Evolutionary conservation across 495 filamentous ascomycete genomes (phyloP).

Genomic region (Antarctomyces pellizariae): DNA sequence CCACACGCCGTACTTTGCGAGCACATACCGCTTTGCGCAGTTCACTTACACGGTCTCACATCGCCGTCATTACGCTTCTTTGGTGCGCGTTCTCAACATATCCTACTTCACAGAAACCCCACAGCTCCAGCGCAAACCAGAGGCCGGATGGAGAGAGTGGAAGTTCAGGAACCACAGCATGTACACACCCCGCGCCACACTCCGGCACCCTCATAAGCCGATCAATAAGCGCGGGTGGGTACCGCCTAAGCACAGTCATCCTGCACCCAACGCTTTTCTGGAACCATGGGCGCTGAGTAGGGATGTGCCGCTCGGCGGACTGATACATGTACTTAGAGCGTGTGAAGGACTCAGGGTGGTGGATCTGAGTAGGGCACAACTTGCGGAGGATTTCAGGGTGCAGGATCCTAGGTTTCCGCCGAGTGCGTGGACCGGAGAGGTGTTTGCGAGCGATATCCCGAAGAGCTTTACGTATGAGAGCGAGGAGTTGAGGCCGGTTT

Average conservation of each 20-base stretch:
- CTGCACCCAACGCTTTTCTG: constrained; percentile 11
- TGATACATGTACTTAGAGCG: constrained; percentile 12
- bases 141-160: constrained; percentile 14
- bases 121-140: background rate
- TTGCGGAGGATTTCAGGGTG: constrained; percentile 13
- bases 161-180: constrained; percentile 5
- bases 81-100: constrained; percentile 15
- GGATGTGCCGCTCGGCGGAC: constrained; percentile 13
- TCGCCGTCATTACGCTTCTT: constrained; percentile 10
- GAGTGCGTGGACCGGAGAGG: constrained; percentile 7
- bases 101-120: constrained; percentile 2
- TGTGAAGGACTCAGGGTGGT: constrained; percentile 10
- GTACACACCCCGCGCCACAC: constrained; percentile 1
- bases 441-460: constrained; percentile 13
- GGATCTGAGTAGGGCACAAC: constrained; percentile 11
- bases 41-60: constrained; percentile 15
- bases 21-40: constrained; percentile 19
- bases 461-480: constrained; percentile 10
- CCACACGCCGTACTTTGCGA: constrained; percentile 11
- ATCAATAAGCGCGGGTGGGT: background rate
- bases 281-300: constrained; percentile 9
- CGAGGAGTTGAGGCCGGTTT: constrained; percentile 9
- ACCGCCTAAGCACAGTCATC: constrained; percentile 3
- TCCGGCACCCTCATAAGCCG: background rate
- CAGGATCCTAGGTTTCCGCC: constrained; percentile 7